Base-by-base conservation (phyloP, 2,329 filamentous ascomycete species). In the Penicillium sp. region DNA sequence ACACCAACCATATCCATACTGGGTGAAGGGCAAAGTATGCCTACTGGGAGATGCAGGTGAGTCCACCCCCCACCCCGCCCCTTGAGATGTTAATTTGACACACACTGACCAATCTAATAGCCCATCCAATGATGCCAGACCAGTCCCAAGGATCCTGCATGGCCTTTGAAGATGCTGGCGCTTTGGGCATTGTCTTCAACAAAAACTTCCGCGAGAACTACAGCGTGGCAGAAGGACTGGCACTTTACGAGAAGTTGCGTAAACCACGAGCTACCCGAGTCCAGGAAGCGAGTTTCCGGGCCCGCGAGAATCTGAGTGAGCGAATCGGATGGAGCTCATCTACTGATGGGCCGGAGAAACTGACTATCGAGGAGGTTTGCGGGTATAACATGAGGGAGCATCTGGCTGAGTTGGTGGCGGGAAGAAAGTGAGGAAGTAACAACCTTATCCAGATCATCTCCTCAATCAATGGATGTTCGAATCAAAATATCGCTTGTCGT, bases 151-250 rank as follows among this genome's bases (percentile, higher is more conserved):
- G 77, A 6, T 75, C 73, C 0, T 78, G 75, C 56, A 72, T 71
- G 67, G 77, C 77, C 0, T 74, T 79, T 35, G 77, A 79, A 60
- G 77, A 79, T 58, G 76, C 76, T 5, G 77, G 69, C 0, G 75
- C 73, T 1, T 53, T 78, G 6, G 75, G 76, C 0, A 62, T 76
- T 4, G 62, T 78, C 16, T 77, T 77, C 64, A 55, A 67, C 16
- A 60, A 58, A n/a, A 59, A 54, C 6, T 70, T 69, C 55, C 54
- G 60, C 1, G 56, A 65, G 2, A 39, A 64, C 7, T 65, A 67
- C 44, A 60, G 58, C 10, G 54, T 71, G 0, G n/a, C 44, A 0
- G 64, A 69, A 9, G 66, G 67, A 1, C 50, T 74, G 24, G 49
- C 24, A 14, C 41, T 73, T 10, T 74, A 73, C 43, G 69, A 74